Conservation (phyloP, 179 eudicot genomes). For the Pouteria campechiana region DNA sequence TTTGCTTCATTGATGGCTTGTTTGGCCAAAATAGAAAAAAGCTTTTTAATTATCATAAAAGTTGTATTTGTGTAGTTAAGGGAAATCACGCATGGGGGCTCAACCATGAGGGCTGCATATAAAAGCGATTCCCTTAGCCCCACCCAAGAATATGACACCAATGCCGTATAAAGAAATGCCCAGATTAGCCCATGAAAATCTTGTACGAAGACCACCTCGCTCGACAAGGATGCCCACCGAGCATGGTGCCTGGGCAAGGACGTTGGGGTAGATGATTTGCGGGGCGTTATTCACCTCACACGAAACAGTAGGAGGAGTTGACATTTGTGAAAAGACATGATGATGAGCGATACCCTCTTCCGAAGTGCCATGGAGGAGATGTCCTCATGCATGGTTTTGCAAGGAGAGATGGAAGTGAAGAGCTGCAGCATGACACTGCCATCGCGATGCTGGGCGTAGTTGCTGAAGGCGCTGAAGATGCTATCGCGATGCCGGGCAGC, state of each 20-base stretch:
- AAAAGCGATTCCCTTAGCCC: too few relatives aligned
- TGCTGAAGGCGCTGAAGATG: slow-evolving; percentile 17
- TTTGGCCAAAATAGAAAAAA: too few relatives aligned
- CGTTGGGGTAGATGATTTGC: slow-evolving; percentile 9
- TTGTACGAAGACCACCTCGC: slow-evolving; percentile 2
- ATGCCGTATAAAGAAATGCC: slow-evolving; percentile 8
- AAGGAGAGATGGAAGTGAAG: slow-evolving; percentile 21
- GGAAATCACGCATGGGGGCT: too few relatives aligned
- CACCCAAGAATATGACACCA: slow-evolving; percentile 28
- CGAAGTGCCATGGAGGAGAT: slow-evolving; percentile 24
- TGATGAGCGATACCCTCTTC: slow-evolving; percentile 12
- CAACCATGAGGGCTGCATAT: too few relatives aligned
- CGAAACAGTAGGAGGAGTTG: neutral
- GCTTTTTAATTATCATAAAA: too few relatives aligned
- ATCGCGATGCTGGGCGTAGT: slow-evolving; percentile 10
- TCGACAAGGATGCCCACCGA: slow-evolving; percentile 30
- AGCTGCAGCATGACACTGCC: slow-evolving; percentile 18
- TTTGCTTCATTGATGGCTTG: too few relatives aligned
- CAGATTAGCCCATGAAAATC: neutral
- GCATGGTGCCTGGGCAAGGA: slow-evolving; percentile 33
- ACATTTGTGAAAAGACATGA: slow-evolving; percentile 27
- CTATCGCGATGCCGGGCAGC: slow-evolving; percentile 12
- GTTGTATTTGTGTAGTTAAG: too few relatives aligned
- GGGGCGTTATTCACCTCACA: neutral
- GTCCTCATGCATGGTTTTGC: slow-evolving; percentile 26